Evolutionary conservation across 352 stramenopile genomes (phyloP).

Genomic region (Plasmopara viticola): DNA sequence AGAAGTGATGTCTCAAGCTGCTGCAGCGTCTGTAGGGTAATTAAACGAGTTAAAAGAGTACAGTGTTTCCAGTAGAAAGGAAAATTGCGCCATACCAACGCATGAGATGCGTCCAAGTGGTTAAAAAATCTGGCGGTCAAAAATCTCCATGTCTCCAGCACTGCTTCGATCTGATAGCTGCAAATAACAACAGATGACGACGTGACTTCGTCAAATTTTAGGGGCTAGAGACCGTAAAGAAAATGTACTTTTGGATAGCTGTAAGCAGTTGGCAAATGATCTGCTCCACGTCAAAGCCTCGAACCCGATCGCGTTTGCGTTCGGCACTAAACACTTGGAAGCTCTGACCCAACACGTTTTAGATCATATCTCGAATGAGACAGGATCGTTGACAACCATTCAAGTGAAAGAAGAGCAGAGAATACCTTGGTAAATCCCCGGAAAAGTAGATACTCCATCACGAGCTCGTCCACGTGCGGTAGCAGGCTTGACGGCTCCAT

Average conservation of each 20-base stretch:
- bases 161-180: slow-evolving; percentile 71
- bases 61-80: too few species aligned
- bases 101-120: slow-evolving; percentile 68
- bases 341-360: slow-evolving; percentile 28
- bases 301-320: slow-evolving; percentile 61
- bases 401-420: background rate
- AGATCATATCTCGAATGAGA: slow-evolving; percentile 5
- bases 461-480: slow-evolving; percentile 74
- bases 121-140: slow-evolving; percentile 74
- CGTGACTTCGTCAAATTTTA: too few species aligned
- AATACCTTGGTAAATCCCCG: slow-evolving; percentile 71
- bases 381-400: background rate
- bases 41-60: background rate
- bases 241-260: slow-evolving; percentile 44
- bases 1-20: slow-evolving; percentile 60
- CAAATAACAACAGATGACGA: slow-evolving; percentile 5
- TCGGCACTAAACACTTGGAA: slow-evolving; percentile 73
- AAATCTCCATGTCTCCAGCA: slow-evolving; percentile 79
- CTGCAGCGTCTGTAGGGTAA: slow-evolving; percentile 42
- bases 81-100: slow-evolving; percentile 27
- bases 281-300: slow-evolving; percentile 75
- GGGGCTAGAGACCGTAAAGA: too few species aligned
- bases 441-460: slow-evolving; percentile 86
- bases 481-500: slow-evolving; percentile 44
- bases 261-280: slow-evolving; percentile 62